Conservation (phyloP, 306 rosid genomes). For the Medicago lupulina region DNA sequence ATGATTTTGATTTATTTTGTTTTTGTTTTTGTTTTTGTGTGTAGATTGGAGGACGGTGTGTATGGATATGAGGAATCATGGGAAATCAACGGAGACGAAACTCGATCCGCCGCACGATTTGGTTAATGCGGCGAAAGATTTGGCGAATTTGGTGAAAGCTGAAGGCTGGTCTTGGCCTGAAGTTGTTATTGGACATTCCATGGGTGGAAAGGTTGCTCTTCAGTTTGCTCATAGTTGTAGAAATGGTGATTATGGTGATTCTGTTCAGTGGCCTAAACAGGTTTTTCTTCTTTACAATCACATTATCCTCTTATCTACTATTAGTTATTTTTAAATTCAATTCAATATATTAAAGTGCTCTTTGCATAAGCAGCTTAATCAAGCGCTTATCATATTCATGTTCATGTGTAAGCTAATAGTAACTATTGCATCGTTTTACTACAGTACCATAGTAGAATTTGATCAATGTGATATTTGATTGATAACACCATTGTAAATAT, state of each 20-base stretch:
- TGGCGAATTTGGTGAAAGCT: slow-evolving; percentile 70
- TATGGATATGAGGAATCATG: slow-evolving; percentile 91
- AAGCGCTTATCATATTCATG: no score
- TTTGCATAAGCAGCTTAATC: no score
- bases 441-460: background rate
- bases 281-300: slow-evolving; percentile 45
- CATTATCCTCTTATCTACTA: background rate
- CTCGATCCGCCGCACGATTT: slow-evolving; percentile 71
- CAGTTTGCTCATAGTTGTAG: slow-evolving; percentile 71
- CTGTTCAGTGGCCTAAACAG: slow-evolving; percentile 73
- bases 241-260: slow-evolving; percentile 70
- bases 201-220: slow-evolving; percentile 93
- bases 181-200: slow-evolving; percentile 86
- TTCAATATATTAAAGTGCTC: background rate
- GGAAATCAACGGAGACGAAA: slow-evolving; percentile 67
- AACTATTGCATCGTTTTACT: background rate
- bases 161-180: slow-evolving; percentile 93
- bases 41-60: slow-evolving; percentile 85
- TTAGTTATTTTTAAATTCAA: background rate
- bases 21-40: no score
- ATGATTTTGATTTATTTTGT: no score
- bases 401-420: no score
- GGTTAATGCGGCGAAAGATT: slow-evolving; percentile 77
- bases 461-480: background rate
- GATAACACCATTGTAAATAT: background rate